Percentiles rank a stretch among this genome's conserved stretches.
Conservation (phyloP, 2,329 filamentous ascomycete genomes). For the Xylariaceae sp. region DNA sequence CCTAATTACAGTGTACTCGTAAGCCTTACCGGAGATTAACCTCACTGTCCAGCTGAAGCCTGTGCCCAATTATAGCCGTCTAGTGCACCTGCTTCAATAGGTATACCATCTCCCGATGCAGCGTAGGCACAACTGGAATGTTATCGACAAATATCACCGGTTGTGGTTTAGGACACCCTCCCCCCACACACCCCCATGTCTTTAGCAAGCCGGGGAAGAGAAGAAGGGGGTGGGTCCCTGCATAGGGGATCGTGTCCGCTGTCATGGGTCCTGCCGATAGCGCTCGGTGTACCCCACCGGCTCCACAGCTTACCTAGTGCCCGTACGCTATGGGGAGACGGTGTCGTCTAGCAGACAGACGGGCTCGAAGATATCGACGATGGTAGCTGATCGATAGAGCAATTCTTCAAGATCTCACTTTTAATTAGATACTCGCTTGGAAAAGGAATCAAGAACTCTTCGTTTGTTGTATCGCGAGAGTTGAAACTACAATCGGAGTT, state of each 20-base stretch:
- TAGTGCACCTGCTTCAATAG: neutral
- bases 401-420: too few relatives aligned
- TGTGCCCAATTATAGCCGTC: neutral
- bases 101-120: neutral
- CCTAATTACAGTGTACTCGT: neutral
- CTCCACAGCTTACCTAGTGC: neutral
- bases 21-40: neutral
- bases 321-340: neutral
- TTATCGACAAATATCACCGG: neutral
- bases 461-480: too few relatives aligned
- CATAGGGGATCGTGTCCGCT: neutral
- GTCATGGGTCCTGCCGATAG: neutral
- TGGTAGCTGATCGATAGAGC: too few relatives aligned
- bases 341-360: neutral
- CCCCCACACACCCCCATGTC: neutral
- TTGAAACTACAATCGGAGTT: too few relatives aligned
- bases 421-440: too few relatives aligned
- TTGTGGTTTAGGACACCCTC: neutral
- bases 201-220: neutral
- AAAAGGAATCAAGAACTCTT: too few relatives aligned
- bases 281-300: neutral
- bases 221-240: neutral
- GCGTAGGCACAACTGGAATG: neutral
- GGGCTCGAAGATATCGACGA: too few relatives aligned
- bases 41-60: neutral